Evolutionary conservation across 768 basidiomycete genomes (phyloP).

Genomic region (Trametes cingulata): DNA sequence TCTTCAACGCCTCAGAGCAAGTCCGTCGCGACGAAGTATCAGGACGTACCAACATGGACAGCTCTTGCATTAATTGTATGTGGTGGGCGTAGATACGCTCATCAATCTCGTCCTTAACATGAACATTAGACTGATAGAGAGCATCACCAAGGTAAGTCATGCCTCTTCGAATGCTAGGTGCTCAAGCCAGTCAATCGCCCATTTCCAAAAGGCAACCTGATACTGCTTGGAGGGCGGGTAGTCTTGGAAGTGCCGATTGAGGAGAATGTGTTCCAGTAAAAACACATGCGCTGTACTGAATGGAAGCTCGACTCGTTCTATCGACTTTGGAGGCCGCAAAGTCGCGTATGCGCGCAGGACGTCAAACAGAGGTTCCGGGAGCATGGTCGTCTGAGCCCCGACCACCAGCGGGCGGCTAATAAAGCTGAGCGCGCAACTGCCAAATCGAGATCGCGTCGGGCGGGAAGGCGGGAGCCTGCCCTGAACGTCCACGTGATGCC

Average conservation of each 20-base stretch:
- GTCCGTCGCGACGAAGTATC: background rate
- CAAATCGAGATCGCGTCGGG: background rate
- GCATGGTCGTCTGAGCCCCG: background rate
- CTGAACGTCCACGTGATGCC: conserved; percentile 32
- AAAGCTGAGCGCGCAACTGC: background rate
- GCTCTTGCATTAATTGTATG: conserved; percentile 43
- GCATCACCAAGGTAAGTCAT: conserved; percentile 25
- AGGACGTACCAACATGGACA: conserved; percentile 34
- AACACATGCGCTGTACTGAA: conserved; percentile 52
- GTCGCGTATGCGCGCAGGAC: conserved; percentile 55
- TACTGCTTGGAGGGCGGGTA: conserved; percentile 68
- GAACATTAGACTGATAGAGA: background rate
- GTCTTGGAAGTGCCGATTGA: conserved; percentile 49
- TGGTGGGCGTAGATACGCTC: conserved; percentile 64
- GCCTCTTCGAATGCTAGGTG: conserved; percentile 46
- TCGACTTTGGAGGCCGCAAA: conserved; percentile 44
- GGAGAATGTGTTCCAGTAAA: conserved; percentile 52
- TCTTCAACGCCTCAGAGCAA: background rate
- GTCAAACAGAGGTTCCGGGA: conserved; percentile 21
- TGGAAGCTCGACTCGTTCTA: conserved; percentile 39
- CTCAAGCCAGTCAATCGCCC: conserved; percentile 60
- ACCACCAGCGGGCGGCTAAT: background rate
- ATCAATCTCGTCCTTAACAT: conserved; percentile 61
- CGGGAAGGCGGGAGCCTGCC: conserved; percentile 18
- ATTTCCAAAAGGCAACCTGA: conserved; percentile 74